phyloP scores from a whole-genome alignment of 2,329 filamentous ascomycete genomes.

The Fusarium sp. region DNA sequence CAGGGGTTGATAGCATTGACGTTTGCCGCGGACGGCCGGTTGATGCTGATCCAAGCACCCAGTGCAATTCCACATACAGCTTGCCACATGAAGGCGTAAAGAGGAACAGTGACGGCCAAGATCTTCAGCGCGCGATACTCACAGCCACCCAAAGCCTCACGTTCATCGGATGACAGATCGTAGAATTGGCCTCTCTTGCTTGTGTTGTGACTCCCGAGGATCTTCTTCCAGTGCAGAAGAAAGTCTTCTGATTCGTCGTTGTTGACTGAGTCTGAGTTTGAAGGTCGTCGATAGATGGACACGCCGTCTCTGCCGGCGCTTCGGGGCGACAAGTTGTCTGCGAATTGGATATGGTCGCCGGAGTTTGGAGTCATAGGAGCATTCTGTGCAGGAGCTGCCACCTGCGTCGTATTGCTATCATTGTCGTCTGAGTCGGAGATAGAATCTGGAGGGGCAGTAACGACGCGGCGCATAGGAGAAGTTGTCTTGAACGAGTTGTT shows the following conservation, averaged over 20 bases:
- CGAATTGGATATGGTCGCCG: constrained; percentile 38
- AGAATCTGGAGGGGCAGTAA: constrained; percentile 30
- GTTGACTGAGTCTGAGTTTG: constrained; percentile 28
- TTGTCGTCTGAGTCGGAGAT: constrained; percentile 31
- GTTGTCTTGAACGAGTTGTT: constrained; percentile 9
- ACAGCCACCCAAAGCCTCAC: constrained; percentile 67
- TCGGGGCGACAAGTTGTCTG: constrained; percentile 2
- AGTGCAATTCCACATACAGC: constrained; percentile 66
- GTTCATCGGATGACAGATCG: constrained; percentile 61
- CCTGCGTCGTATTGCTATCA: constrained; percentile 36
- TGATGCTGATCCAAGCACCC: constrained; percentile 67
- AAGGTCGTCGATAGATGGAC: constrained; percentile 39
- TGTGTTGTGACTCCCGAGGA: constrained; percentile 51
- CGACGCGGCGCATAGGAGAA: constrained; percentile 25
- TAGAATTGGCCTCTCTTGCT: constrained; percentile 66
- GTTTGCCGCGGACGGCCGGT: constrained; percentile 59
- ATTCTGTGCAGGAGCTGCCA: constrained; percentile 23
- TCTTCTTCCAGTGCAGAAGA: constrained; percentile 45
- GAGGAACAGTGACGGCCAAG: constrained; percentile 66
- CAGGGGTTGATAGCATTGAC: constrained; percentile 70
- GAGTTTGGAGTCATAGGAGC: constrained; percentile 16
- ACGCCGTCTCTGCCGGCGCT: constrained; percentile 9
- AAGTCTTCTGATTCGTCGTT: constrained; percentile 43
- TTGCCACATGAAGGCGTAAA: constrained; percentile 70
- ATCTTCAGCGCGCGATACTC: constrained; percentile 72